Evolutionary conservation across 2,329 filamentous ascomycete genomes (phyloP).

Genomic region (Xylaria multiplex): DNA sequence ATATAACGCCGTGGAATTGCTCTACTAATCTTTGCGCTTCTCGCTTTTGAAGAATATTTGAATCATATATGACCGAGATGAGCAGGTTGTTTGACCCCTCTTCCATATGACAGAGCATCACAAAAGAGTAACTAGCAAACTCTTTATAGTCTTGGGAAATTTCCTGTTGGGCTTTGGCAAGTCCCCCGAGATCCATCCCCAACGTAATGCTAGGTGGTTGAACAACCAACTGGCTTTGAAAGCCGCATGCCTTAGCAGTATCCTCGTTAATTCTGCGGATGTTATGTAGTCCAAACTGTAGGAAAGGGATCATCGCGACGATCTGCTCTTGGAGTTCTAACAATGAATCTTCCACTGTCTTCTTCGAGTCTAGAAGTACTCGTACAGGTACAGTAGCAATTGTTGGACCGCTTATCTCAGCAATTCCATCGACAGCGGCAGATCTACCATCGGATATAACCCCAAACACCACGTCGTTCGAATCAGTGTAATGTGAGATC

Average conservation of each 20-base stretch:
- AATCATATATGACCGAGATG: conserved; percentile 14
- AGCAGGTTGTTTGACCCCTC: conserved; percentile 14
- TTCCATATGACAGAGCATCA: conserved; percentile 15
- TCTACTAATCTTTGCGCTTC: conserved; percentile 21
- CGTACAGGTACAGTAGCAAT: conserved; percentile 26
- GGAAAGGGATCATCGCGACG: conserved; percentile 14
- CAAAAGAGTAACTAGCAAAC: conserved; percentile 25
- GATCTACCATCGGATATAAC: conserved; percentile 16
- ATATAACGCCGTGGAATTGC: conserved; percentile 23
- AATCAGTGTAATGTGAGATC: conserved; percentile 22
- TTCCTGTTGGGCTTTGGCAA: conserved; percentile 8
- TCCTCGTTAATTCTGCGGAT: conserved; percentile 25
- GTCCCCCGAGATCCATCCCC: background rate
- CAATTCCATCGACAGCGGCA: conserved; percentile 18
- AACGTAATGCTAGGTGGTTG: conserved; percentile 14
- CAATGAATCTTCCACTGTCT: conserved; percentile 10
- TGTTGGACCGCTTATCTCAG: conserved; percentile 23
- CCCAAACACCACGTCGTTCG: conserved; percentile 27
- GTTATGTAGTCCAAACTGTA: conserved; percentile 20
- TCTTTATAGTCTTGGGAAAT: conserved; percentile 6
- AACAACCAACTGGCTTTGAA: conserved; percentile 22
- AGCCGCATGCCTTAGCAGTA: conserved; percentile 17
- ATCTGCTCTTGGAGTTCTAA: conserved; percentile 10
- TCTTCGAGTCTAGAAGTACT: conserved; percentile 7
- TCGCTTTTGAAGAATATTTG: background rate